Evolutionary conservation across 768 basidiomycete species (phyloP), one percentile per base, ranked within the genome.

Genomic region (Xerocomellus chrysenteron): DNA sequence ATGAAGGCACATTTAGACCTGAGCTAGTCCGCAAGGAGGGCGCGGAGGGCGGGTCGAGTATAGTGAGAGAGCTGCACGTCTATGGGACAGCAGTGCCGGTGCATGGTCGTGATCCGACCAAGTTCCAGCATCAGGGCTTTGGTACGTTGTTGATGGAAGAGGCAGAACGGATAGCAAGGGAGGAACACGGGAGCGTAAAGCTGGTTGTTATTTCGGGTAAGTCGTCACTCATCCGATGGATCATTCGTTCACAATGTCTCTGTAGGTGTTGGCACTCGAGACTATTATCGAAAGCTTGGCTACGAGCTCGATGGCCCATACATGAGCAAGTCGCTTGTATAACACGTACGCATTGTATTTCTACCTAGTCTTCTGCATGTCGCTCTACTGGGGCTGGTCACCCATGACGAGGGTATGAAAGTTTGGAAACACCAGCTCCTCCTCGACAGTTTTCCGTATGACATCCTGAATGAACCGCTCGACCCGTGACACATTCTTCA

Each of bases 131-230:
- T 74, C 64, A 95, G 84, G 97, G 97, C 9, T 98, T 98, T 71
- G 97, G 97, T 13, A 97, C 94, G 32, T 72, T 98, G 59, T 75
- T 99, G 59, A 99, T 99, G 97, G 97, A 99, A 69, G 97, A 99
- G 75, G 97, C 97, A 10, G 97, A 98, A 73, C 82, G 96, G 65
- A 98, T 99, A 78, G 94, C 97, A 26, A 78, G 88, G 62, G 96
- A 98, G 66, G 97, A 99, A 69, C 97, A 99, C 65, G 96, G 92
- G 19, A 98, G 94, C 71, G 78, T 89, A 59, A 95, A 98, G 74
- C 75, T 99, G 35, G 97, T 90, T n/a, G 96, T 99, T 56, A 99
- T 99, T 62, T 95, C 94, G 39, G 94, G 92, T 85, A 60, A 66
- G 86, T 64, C 41, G n/a, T 40, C 14, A 30, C 35, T 54, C 60